Base-by-base conservation (phyloP, 2,329 filamentous ascomycete genomes). In the Sarocladium kiliense region DNA sequence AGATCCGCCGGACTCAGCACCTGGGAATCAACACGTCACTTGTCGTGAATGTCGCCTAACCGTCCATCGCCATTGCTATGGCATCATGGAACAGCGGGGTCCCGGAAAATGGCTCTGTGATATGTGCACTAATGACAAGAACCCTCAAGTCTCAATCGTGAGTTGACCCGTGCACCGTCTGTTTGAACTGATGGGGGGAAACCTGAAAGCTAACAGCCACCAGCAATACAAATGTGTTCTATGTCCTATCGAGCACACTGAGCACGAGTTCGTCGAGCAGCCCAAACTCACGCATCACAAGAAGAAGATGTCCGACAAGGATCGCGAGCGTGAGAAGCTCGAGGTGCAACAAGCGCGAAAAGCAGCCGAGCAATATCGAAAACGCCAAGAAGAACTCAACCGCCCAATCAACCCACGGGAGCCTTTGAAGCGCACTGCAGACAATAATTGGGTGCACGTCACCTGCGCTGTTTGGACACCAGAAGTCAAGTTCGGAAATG, bases 371-470 rank as follows among this genome's bases (percentile, higher is more conserved):
- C 86, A 86, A 55, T 96, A 96, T 69, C 84, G 84, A 39, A 88
- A 88, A 67, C 86, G 84, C 65, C 93, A 99, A 71, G 84, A 90
- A 65, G 88, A 93, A 58, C 84, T 87, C 63, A 91, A 91, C 62
- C 88, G 92, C 49, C 93, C 94, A 1, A 72, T 87, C 34, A 83
- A 90, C 60, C 94, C 94, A 25, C 84, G 94, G 49, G 94, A 97
- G 68, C 88, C 94, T 3, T 76, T 99, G 59, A 99, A 99, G 73
- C 85, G 90, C 50, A 99, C 94, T 0, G 89, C 88, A 3, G 91
- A 95, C 67, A 97, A 97, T 73, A 97, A 97, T 66, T 99, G 94
- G 94, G 90, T 97, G 16, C 94, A 99, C 68, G 91, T 97, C 26
- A 87, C 88, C 36, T 99, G 94, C 66, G 92, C 94, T 1, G 78